phyloP scores from a whole-genome alignment of 2,329 filamentous ascomycete species.

The Trichoderma brevicompactum region DNA sequence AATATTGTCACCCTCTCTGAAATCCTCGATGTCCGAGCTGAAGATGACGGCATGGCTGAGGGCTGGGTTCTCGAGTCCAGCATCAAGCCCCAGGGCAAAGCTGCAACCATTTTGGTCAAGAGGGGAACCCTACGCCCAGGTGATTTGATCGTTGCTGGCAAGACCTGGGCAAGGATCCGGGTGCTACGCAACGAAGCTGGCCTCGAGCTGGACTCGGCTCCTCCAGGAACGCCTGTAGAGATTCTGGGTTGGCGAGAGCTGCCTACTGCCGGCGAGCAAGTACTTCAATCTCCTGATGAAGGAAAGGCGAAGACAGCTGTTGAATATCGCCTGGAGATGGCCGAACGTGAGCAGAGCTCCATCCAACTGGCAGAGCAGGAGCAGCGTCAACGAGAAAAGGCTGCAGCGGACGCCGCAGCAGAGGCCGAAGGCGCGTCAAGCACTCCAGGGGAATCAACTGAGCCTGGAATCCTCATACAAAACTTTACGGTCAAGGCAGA shows the following conservation, averaged over 20 bases:
- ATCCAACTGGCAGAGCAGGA: slow-evolving; percentile 78
- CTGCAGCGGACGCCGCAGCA: slow-evolving; percentile 45
- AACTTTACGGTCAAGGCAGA: slow-evolving; percentile 92
- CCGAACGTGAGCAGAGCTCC: slow-evolving; percentile 73
- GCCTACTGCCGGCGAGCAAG: slow-evolving; percentile 82
- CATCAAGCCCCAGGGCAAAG: slow-evolving; percentile 81
- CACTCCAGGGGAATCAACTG: slow-evolving; percentile 40
- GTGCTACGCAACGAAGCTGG: slow-evolving; percentile 85
- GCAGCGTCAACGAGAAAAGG: slow-evolving; percentile 62
- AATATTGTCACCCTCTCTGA: slow-evolving; percentile 84
- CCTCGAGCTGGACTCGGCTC: slow-evolving; percentile 69
- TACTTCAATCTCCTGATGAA: slow-evolving; percentile 81
- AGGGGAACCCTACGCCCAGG: slow-evolving; percentile 82
- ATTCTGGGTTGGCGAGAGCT: slow-evolving; percentile 90
- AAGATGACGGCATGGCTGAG: slow-evolving; percentile 76
- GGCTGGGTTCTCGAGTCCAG: slow-evolving; percentile 94
- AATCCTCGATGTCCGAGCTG: slow-evolving; percentile 86
- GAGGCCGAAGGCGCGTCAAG: slow-evolving; percentile 43
- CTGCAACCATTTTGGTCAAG: slow-evolving; percentile 86
- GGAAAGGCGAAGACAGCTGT: slow-evolving; percentile 77
- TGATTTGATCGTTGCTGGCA: slow-evolving; percentile 84
- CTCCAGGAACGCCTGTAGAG: slow-evolving; percentile 88
- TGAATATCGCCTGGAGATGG: slow-evolving; percentile 73
- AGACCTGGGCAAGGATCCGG: slow-evolving; percentile 85
- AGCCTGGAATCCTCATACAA: slow-evolving; percentile 58